Conservation (phyloP, 2,329 filamentous ascomycete species). For the Cladophialophora exuberans region DNA sequence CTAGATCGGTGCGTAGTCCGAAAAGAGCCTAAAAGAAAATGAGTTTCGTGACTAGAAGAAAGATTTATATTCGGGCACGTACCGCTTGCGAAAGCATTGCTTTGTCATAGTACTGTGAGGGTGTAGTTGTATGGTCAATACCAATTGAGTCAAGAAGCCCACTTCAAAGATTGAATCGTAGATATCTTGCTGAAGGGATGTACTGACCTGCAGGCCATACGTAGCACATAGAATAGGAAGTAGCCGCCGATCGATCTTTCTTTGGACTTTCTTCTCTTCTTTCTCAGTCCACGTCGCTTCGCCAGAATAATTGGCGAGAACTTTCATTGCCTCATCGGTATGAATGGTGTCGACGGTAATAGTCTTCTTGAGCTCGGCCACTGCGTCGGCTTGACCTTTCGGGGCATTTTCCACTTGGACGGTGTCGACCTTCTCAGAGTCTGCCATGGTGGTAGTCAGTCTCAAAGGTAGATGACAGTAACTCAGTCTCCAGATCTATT, state of each 20-base stretch:
- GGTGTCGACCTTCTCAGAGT: slow-evolving; percentile 4
- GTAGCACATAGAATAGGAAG: slow-evolving; percentile 57
- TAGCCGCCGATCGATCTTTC: slow-evolving; percentile 40
- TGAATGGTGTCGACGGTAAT: slow-evolving; percentile 23
- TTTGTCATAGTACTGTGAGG: slow-evolving; percentile 20
- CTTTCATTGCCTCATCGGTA: slow-evolving; percentile 27
- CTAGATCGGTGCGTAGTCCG: slow-evolving; percentile 46
- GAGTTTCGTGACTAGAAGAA: neutral
- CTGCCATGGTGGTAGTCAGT: neutral
- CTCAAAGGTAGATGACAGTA: neutral
- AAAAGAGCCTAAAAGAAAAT: slow-evolving; percentile 42
- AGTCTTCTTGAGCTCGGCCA: slow-evolving; percentile 16
- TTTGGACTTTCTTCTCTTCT: slow-evolving; percentile 22
- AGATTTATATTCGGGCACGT: slow-evolving; percentile 15
- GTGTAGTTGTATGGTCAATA: neutral
- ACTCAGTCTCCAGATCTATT: neutral
- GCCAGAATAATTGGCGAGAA: slow-evolving; percentile 21
- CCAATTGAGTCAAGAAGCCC: slow-evolving; percentile 47
- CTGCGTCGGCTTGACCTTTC: neutral
- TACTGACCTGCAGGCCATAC: slow-evolving; percentile 42
- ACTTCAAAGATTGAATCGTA: slow-evolving; percentile 58
- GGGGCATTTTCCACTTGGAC: slow-evolving; percentile 3
- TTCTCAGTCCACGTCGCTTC: slow-evolving; percentile 19
- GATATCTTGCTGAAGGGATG: too few relatives aligned
- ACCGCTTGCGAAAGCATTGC: slow-evolving; percentile 59